Conservation (phyloP, 768 basidiomycete species). For the Mycena galopus region DNA sequence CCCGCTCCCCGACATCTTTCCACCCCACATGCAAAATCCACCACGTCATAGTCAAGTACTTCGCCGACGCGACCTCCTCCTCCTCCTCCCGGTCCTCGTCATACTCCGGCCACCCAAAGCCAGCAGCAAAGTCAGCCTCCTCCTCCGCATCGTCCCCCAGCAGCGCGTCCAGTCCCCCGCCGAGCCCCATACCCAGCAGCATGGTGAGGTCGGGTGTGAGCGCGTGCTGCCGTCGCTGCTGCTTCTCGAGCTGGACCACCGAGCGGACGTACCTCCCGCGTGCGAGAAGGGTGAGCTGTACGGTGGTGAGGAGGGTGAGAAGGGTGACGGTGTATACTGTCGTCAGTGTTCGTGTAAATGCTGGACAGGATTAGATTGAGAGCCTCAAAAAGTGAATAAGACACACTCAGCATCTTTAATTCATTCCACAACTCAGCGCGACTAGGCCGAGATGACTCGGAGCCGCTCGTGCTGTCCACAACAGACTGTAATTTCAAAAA, state of each 20-base stretch:
- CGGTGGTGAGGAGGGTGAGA: conserved; percentile 85
- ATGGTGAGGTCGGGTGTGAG: conserved; percentile 58
- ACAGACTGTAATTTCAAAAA: conserved; percentile 18
- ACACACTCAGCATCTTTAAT: conserved; percentile 87
- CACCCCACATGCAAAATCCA: conserved; percentile 94
- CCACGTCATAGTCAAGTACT: conserved; percentile 91
- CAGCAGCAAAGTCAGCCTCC: conserved; percentile 36
- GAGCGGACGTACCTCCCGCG: conserved; percentile 84
- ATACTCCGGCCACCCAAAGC: conserved; percentile 27
- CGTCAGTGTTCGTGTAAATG: conserved; percentile 89
- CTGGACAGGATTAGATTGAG: conserved; percentile 52
- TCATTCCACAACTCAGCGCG: conserved; percentile 93
- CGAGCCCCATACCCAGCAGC: conserved; percentile 45
- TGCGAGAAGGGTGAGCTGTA: conserved; percentile 90
- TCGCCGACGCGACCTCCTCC: conserved; percentile 61
- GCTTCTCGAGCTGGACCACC: conserved; percentile 69
- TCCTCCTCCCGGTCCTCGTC: conserved; percentile 69
- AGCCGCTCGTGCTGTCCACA: conserved; percentile 40
- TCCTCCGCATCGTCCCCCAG: conserved; percentile 43
- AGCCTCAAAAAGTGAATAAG: not conserved
- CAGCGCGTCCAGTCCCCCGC: conserved; percentile 43
- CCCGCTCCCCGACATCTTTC: conserved; percentile 84
- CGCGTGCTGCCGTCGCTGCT: conserved; percentile 65
- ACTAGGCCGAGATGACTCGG: conserved; percentile 53
- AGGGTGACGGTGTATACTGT: conserved; percentile 89